Evolutionary conservation across 179 eudicot genomes (phyloP).

Genomic region (Heliamphora pulchella): DNA sequence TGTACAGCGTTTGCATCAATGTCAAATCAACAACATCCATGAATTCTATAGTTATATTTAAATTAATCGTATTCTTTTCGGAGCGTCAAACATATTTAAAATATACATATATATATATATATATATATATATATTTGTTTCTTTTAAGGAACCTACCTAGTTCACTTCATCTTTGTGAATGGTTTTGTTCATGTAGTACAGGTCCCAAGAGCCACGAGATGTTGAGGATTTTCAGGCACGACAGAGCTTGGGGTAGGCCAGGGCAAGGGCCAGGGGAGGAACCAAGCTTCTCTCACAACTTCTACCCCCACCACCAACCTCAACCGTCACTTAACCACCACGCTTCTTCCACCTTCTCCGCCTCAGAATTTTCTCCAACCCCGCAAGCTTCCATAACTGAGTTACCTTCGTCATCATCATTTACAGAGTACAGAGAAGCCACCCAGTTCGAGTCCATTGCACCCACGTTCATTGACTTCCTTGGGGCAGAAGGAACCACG

Average conservation of each 20-base stretch:
- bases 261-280: neutral
- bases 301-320: neutral
- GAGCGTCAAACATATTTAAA: no score
- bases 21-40: no score
- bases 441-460: neutral
- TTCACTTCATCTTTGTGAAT: neutral
- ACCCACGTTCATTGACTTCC: constrained; percentile 10
- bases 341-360: neutral
- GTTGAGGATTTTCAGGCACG: constrained; percentile 35
- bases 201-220: constrained; percentile 38
- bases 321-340: neutral
- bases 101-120: neutral
- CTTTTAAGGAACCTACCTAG: neutral
- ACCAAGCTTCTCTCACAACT: neutral
- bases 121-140: neutral
- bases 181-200: constrained; percentile 15
- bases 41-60: no score
- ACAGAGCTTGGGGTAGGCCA: constrained; percentile 48
- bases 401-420: neutral
- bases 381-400: neutral
- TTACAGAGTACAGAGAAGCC: neutral
- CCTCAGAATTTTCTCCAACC: neutral
- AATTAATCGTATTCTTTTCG: no score
- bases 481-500: constrained; percentile 5
- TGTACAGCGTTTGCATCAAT: no score